phyloP scores from a whole-genome alignment of 1,139 yeast genomes.

The Pichia sp. region DNA sequence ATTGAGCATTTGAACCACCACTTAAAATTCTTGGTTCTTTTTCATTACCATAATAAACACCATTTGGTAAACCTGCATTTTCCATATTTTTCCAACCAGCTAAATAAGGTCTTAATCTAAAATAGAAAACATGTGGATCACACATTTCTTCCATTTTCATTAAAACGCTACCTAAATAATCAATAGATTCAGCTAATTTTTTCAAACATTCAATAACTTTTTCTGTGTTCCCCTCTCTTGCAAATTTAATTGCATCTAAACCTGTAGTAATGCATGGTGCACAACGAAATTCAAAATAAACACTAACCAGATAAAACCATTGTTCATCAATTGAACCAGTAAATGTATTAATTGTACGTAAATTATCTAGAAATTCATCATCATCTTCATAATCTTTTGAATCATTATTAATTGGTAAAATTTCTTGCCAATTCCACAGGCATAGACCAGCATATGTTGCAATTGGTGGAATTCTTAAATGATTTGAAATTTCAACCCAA shows the following conservation, averaged over 20 bases:
- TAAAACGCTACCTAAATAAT: constrained; percentile 64
- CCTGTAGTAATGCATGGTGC: constrained; percentile 60
- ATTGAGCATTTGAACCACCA: constrained; percentile 94
- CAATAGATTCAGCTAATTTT: constrained; percentile 68
- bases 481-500: constrained; percentile 49
- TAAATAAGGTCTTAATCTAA: constrained; percentile 76
- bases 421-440: constrained; percentile 77
- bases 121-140: constrained; percentile 88
- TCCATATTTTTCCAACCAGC: constrained; percentile 96
- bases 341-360: constrained; percentile 77
- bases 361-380: constrained; percentile 50
- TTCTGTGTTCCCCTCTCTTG: constrained; percentile 38
- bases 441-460: constrained; percentile 85
- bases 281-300: constrained; percentile 78
- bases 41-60: constrained; percentile 73
- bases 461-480: constrained; percentile 73
- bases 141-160: constrained; percentile 91
- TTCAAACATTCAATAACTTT: constrained; percentile 46
- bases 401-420: constrained; percentile 39
- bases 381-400: constrained; percentile 22
- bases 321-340: constrained; percentile 89
- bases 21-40: constrained; percentile 52
- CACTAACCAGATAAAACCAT: constrained; percentile 90
- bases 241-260: constrained; percentile 53
- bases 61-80: constrained; percentile 71